phyloP scores from a whole-genome alignment of 2,329 filamentous ascomycete species.

The Penicillium digitatum region DNA sequence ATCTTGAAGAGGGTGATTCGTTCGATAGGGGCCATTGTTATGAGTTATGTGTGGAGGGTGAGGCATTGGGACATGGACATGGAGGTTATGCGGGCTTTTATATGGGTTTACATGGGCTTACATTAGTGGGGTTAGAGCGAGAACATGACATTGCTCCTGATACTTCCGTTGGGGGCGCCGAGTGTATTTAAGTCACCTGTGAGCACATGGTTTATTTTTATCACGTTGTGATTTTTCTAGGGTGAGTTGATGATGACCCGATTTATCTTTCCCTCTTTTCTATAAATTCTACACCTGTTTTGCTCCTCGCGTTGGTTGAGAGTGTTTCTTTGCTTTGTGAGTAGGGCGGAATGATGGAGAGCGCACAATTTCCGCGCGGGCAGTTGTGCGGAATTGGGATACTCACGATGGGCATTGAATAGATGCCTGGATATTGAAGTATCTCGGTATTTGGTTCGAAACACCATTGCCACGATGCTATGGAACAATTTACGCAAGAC shows the following conservation, averaged over 20 bases:
- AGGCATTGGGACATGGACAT: not conserved
- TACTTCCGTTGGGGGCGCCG: constrained; percentile 5
- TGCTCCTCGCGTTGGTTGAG: not conserved
- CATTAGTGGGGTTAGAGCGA: not conserved
- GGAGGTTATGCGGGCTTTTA: not conserved
- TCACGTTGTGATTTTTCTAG: not conserved
- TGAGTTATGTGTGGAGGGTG: not conserved
- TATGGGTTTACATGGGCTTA: not conserved
- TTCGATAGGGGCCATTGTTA: constrained; percentile 43
- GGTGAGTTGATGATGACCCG: not conserved
- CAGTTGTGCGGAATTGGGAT: constrained; percentile 3
- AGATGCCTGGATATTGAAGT: not conserved
- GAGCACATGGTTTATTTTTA: too few species aligned
- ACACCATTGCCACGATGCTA: not conserved
- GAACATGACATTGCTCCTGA: not conserved
- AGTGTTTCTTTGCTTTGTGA: not conserved
- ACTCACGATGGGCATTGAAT: not conserved
- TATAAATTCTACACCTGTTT: not conserved
- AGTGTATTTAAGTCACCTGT: too few species aligned
- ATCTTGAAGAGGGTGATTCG: constrained; percentile 55
- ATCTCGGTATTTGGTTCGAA: too few species aligned
- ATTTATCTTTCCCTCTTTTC: too few species aligned
- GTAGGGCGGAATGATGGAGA: not conserved
- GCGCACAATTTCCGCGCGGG: constrained; percentile 6
- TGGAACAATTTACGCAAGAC: not conserved